These are phyloP conservation scores for Fusarium pseudonygamai DNA, from an alignment of 2,329 filamentous ascomycete genomes.

Conservation along the genomic window DNA sequence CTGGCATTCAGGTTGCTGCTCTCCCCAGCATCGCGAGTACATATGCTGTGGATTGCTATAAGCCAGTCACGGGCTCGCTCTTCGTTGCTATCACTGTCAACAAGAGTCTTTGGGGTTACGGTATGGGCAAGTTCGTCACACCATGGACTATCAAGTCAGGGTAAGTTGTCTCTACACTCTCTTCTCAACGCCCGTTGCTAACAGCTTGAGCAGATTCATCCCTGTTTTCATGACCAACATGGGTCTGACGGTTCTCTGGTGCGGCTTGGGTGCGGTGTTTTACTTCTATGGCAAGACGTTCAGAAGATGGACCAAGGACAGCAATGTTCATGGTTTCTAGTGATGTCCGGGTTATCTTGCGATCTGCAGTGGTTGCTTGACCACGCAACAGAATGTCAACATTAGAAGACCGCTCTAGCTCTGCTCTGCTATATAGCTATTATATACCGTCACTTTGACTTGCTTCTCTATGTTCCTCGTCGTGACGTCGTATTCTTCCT, in stretches of 20 bases:
- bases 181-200: rapidly evolving
- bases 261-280: neutral
- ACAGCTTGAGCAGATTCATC: neutral
- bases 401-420: rapidly evolving
- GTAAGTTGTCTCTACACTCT: neutral
- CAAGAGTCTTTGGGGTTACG: constrained; percentile 1
- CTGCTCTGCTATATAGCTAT: too few relatives aligned
- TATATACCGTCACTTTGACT: neutral
- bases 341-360: neutral
- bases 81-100: neutral
- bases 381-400: rapidly evolving
- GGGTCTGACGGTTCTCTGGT: neutral
- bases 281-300: constrained; percentile 6
- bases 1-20: neutral
- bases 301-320: neutral
- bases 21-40: neutral
- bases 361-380: neutral
- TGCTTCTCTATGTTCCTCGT: rapidly evolving
- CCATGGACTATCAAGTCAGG: constrained; percentile 13
- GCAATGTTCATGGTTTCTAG: neutral
- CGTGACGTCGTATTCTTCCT: constrained; percentile 43
- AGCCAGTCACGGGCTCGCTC: neutral
- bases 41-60: neutral
- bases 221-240: constrained; percentile 14
- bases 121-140: neutral